These are phyloP conservation scores for Metarhizium guizhouense DNA, from an alignment of 2,329 filamentous ascomycete species.

Conservation along the genomic window DNA sequence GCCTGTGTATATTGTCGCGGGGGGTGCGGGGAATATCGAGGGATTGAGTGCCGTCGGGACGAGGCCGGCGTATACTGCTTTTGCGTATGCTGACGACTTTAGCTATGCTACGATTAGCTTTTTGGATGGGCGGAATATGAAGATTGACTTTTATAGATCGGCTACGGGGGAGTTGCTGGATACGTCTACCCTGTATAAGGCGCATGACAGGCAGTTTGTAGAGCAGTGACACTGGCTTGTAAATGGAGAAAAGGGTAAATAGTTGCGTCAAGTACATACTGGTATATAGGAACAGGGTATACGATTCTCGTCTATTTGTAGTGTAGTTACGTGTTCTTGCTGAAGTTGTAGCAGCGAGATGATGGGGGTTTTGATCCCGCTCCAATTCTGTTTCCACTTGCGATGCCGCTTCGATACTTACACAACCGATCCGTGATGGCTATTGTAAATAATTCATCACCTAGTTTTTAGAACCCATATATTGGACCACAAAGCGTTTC, in stretches of 20 bases:
- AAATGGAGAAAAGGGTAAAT: no score
- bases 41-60: conserved; percentile 33
- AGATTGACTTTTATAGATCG: conserved; percentile 41
- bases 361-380: no score
- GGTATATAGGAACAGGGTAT: neutral
- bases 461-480: no score
- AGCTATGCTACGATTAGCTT: conserved; percentile 41
- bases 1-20: conserved; percentile 34
- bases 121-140: conserved; percentile 32
- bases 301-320: no score
- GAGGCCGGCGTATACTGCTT: conserved; percentile 34
- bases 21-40: conserved; percentile 49
- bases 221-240: conserved; percentile 16
- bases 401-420: no score
- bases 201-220: conserved; percentile 36
- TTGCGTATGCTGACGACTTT: conserved; percentile 43
- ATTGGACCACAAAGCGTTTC: rapidly evolving
- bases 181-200: conserved; percentile 37
- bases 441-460: no score
- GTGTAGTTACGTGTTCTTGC: no score
- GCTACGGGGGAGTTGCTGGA: conserved; percentile 39
- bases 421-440: no score
- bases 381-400: no score
- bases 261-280: no score
- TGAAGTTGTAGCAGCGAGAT: no score